A percentile compares a stretch with the other conserved stretches of the same genome.
These are phyloP conservation scores for Cladophialophora exuberans DNA, from an alignment of 2,329 filamentous ascomycete genomes.

Conservation along the genomic window DNA sequence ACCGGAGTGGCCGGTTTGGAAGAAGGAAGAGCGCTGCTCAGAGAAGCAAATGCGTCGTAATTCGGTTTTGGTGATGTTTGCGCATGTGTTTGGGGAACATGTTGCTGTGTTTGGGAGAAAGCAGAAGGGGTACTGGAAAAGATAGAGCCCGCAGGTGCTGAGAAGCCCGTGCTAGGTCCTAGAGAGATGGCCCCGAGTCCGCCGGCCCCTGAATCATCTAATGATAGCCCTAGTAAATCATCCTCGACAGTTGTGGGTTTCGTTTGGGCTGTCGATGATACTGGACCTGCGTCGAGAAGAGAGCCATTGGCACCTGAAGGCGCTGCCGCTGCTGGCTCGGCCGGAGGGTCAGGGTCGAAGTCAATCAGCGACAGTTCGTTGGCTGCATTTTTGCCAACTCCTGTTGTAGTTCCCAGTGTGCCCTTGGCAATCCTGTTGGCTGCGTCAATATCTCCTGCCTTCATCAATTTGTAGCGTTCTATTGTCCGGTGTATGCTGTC, in stretches of 20 bases:
- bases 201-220: constrained; percentile 71
- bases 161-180: constrained; percentile 66
- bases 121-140: constrained; percentile 20
- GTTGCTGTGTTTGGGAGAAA: constrained; percentile 36
- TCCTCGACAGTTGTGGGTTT: constrained; percentile 76
- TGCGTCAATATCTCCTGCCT: constrained; percentile 87
- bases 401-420: constrained; percentile 69
- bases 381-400: constrained; percentile 66
- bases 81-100: constrained; percentile 45
- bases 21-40: constrained; percentile 50
- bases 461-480: constrained; percentile 91
- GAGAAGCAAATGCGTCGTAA: constrained; percentile 60
- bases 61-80: constrained; percentile 51
- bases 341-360: constrained; percentile 65
- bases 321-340: constrained; percentile 34
- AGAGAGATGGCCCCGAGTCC: constrained; percentile 82
- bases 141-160: constrained; percentile 24
- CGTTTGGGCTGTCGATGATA: constrained; percentile 45
- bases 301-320: constrained; percentile 41
- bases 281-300: constrained; percentile 44
- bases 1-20: constrained; percentile 56
- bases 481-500: constrained; percentile 98
- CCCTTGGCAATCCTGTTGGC: constrained; percentile 83
- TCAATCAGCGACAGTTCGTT: constrained; percentile 93
- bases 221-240: constrained; percentile 84